Percentiles rank a stretch among this genome's conserved stretches.
These are phyloP conservation scores for Colletotrichum shisoi DNA, from an alignment of 2,329 filamentous ascomycete species.

Conservation along the genomic window DNA sequence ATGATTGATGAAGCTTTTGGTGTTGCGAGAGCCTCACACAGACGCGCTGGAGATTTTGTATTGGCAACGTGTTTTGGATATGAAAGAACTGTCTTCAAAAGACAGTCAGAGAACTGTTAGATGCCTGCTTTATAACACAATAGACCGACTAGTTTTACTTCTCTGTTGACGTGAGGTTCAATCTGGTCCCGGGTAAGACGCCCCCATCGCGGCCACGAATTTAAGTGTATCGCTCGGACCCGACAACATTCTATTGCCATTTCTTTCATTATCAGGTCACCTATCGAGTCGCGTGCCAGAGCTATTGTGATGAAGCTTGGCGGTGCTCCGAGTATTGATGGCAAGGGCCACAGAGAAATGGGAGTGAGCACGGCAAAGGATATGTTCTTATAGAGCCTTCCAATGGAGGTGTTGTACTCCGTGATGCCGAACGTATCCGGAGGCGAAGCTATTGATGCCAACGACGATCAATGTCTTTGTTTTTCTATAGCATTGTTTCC, in stretches of 20 bases:
- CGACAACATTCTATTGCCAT: too few relatives aligned
- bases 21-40: background rate
- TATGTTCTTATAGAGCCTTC: background rate
- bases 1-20: background rate
- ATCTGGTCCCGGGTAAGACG: too few relatives aligned
- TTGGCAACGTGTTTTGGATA: too few relatives aligned
- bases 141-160: too few relatives aligned
- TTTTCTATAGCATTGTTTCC: background rate
- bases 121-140: too few relatives aligned
- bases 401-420: background rate
- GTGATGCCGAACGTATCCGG: background rate
- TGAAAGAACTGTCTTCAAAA: too few relatives aligned
- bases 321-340: background rate
- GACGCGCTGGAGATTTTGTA: too few relatives aligned
- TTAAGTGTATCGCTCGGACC: too few relatives aligned
- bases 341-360: background rate
- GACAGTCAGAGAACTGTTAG: too few relatives aligned
- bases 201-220: too few relatives aligned
- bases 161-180: too few relatives aligned
- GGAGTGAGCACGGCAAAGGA: background rate
- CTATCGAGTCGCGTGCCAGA: background rate
- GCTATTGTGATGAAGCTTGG: background rate
- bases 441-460: background rate
- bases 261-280: too few relatives aligned
- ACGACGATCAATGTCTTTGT: background rate